Conservation (phyloP, 257 asterid species). For the Fraxinus anomala region DNA sequence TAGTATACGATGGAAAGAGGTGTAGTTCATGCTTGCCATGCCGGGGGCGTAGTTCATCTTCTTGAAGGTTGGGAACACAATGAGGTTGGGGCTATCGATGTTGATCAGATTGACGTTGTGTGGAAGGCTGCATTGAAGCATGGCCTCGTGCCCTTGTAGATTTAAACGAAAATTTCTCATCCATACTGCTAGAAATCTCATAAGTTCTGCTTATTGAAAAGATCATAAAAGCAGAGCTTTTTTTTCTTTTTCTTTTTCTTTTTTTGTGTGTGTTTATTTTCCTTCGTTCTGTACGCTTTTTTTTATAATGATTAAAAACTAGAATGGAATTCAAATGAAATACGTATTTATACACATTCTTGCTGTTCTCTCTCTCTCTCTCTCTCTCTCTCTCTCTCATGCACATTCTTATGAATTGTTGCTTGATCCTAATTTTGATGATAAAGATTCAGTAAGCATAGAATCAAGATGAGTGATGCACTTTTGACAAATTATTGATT, state of each 20-base stretch:
- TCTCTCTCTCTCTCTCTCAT: no score
- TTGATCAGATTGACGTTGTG: constrained; percentile 77
- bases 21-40: constrained; percentile 95
- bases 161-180: not conserved
- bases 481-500: no score
- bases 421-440: no score
- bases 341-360: not conserved
- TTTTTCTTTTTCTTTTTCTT: not conserved
- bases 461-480: no score
- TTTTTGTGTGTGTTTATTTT: not conserved
- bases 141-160: constrained; percentile 67
- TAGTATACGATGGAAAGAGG: constrained; percentile 94
- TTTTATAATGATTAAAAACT: not conserved
- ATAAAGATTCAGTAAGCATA: no score
- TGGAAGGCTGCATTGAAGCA: constrained; percentile 93
- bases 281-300: not conserved
- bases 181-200: not conserved
- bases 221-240: not conserved
- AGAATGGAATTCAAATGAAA: not conserved
- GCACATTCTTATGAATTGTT: no score
- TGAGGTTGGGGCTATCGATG: constrained; percentile 83
- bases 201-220: not conserved
- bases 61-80: constrained; percentile 90
- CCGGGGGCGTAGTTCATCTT: constrained; percentile 85
- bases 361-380: no score